Percentiles rank a stretch among this genome's conserved stretches.
Conservation (phyloP, 768 basidiomycete species). For the Tricholoma matsutake region DNA sequence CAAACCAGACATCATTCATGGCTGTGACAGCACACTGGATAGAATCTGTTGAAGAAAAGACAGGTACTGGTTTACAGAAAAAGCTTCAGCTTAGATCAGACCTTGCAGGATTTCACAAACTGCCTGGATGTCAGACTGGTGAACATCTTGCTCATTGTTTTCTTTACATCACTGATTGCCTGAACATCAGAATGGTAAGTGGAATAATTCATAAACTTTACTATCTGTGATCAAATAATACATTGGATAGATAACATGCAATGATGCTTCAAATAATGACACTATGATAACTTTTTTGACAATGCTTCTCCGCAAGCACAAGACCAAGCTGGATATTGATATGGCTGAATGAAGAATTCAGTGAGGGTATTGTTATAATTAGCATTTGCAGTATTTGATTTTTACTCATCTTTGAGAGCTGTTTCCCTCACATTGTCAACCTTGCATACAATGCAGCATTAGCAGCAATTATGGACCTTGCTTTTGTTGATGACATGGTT, state of each 20-base stretch:
- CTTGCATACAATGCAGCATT: conserved; percentile 30
- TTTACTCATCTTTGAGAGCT: conserved; percentile 14
- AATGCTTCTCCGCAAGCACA: conserved; percentile 1
- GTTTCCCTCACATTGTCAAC: conserved; percentile 32
- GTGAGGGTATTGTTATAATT: background rate
- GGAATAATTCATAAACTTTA: background rate
- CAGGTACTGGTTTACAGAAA: background rate
- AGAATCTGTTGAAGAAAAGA: background rate
- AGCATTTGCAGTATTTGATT: background rate
- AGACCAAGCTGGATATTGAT: background rate
- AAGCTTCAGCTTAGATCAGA: conserved; percentile 4
- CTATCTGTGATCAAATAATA: background rate
- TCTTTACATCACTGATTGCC: conserved; percentile 24
- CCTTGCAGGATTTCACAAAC: conserved; percentile 7
- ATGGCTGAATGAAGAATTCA: background rate
- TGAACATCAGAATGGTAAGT: conserved; percentile 13
- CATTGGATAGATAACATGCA: conserved; percentile 22
- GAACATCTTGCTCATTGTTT: conserved; percentile 9
- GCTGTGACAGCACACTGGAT: conserved; percentile 29
- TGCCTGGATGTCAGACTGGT: conserved; percentile 10
- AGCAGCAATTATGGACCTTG: background rate
- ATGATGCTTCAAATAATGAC: conserved; percentile 27
- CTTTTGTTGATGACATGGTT: conserved; percentile 1
- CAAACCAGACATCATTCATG: conserved; percentile 34
- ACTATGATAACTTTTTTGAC: conserved; percentile 16